Evolutionary conservation across 2,329 filamentous ascomycete genomes (phyloP).

Genomic region (Chaetomiaceae sp.): DNA sequence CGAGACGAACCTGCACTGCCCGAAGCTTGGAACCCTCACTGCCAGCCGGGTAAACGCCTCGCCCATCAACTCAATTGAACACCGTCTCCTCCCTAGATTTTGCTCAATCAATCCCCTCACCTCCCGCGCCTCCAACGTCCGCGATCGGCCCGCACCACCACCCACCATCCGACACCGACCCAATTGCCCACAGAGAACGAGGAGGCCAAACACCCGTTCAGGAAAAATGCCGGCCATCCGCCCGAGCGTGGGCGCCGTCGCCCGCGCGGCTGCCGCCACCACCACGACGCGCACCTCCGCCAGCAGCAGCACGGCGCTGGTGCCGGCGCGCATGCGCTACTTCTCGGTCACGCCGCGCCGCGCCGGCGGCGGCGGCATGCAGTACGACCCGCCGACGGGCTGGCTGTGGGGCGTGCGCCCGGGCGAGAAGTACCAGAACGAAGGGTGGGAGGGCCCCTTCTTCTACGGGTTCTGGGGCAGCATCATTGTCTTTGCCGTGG

Average conservation of each 20-base stretch:
- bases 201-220: neutral
- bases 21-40: too few species aligned
- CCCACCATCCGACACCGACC: neutral
- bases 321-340: constrained; percentile 11
- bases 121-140: too few species aligned
- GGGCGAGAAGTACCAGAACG: constrained; percentile 89
- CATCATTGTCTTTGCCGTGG: constrained; percentile 65
- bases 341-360: constrained; percentile 42
- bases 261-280: neutral
- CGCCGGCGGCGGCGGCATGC: constrained; percentile 37
- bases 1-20: too few species aligned
- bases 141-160: neutral
- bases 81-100: too few species aligned
- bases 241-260: constrained; percentile 3
- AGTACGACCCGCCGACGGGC: constrained; percentile 84
- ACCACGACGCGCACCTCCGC: neutral
- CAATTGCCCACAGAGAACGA: neutral
- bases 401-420: constrained; percentile 95
- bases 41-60: too few species aligned
- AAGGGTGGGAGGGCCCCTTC: constrained; percentile 90
- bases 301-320: neutral
- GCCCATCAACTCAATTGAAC: too few species aligned
- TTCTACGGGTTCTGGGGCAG: constrained; percentile 80
- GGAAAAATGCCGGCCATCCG: constrained; percentile 13
- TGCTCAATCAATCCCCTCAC: too few species aligned